Evolutionary conservation across 352 stramenopile species (phyloP).

Genomic region (Stramenopiles sp.): DNA sequence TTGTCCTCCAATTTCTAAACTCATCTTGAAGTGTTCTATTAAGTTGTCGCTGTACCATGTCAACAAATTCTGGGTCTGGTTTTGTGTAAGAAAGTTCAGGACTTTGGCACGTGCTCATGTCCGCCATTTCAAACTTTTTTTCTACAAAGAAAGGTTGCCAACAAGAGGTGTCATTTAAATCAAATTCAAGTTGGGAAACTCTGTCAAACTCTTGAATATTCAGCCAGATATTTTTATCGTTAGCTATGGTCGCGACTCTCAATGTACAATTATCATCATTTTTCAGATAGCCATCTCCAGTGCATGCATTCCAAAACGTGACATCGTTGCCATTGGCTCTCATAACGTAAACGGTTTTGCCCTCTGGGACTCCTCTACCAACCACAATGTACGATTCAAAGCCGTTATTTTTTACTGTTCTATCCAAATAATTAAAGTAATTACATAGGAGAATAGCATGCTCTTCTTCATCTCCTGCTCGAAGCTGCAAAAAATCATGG

Average conservation of each 20-base stretch:
- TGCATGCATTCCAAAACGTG: conserved; percentile 67
- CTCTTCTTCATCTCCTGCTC: conserved; percentile 62
- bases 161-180: conserved; percentile 48
- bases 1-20: conserved; percentile 62
- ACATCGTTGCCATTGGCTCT: conserved; percentile 30
- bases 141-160: conserved; percentile 60
- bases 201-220: conserved; percentile 45
- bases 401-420: conserved; percentile 21
- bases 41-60: conserved; percentile 49
- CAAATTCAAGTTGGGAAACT: conserved; percentile 45
- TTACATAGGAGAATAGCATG: conserved; percentile 73
- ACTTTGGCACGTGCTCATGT: conserved; percentile 35
- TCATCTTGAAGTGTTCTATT: conserved; percentile 50
- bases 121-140: conserved; percentile 18
- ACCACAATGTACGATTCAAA: conserved; percentile 53
- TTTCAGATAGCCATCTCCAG: conserved; percentile 44
- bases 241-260: conserved; percentile 57
- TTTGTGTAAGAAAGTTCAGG: conserved; percentile 36
- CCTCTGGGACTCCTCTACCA: conserved; percentile 53
- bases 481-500: conserved; percentile 64
- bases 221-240: conserved; percentile 62
- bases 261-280: conserved; percentile 50
- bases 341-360: conserved; percentile 60
- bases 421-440: conserved; percentile 59
- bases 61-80: conserved; percentile 36